Percentiles rank a stretch among this genome's conserved stretches.
phyloP scores from a whole-genome alignment of 2,329 filamentous ascomycete genomes.

The Aureobasidium sp. region DNA sequence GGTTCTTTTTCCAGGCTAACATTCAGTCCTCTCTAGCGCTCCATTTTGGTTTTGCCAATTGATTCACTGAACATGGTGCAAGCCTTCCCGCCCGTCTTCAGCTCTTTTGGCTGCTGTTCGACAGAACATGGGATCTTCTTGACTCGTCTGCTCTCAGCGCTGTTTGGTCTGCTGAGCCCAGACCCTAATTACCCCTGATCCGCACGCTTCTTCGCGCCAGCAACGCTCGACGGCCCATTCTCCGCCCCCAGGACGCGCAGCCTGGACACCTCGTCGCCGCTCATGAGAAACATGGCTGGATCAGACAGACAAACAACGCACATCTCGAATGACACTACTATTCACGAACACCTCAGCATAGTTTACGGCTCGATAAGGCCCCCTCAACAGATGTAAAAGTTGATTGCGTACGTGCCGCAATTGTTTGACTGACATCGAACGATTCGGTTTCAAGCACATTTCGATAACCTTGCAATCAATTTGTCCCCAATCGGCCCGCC shows the following conservation, averaged over 20 bases:
- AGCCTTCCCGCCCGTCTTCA: background rate
- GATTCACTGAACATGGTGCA: background rate
- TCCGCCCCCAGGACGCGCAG: background rate
- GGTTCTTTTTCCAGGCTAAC: constrained; percentile 2
- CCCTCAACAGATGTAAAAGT: background rate
- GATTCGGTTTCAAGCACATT: constrained; percentile 8
- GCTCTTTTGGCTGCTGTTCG: background rate
- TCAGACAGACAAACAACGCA: background rate
- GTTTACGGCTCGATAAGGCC: background rate
- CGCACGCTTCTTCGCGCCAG: background rate
- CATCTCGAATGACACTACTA: background rate
- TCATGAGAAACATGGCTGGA: background rate
- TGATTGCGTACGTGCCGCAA: background rate
- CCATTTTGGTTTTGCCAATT: background rate
- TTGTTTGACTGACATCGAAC: background rate
- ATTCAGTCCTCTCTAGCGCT: background rate
- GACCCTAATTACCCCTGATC: constrained; percentile 9
- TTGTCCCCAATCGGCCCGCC: constrained; percentile 1
- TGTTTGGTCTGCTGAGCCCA: background rate
- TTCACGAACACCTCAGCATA: background rate
- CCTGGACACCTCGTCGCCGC: background rate
- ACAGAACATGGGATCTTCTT: background rate
- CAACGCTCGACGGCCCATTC: background rate
- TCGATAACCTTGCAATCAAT: constrained; percentile 4
- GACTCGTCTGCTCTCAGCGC: background rate